These are phyloP conservation scores for Bothriochloa decipiens DNA, from an alignment of 176 grass and related monocot species.

Conservation along the genomic window DNA sequence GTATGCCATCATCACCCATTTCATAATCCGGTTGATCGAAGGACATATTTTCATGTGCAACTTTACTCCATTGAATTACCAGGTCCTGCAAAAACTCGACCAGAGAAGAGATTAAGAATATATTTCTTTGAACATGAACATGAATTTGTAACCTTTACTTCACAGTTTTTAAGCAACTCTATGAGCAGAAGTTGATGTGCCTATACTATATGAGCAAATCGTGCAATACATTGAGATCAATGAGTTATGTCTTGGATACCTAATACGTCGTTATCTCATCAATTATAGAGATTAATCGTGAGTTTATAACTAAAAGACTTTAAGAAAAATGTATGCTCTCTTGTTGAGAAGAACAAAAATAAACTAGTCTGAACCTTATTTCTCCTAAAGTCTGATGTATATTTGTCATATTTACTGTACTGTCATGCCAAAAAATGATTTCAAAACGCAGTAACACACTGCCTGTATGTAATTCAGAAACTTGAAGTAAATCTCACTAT, in stretches of 20 bases:
- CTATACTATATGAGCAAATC: not conserved
- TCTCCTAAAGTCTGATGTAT: not conserved
- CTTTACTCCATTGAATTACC: not conserved
- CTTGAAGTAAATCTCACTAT: not conserved
- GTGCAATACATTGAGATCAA: not conserved
- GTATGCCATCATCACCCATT: not conserved
- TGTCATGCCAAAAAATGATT: not conserved
- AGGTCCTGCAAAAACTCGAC: not conserved
- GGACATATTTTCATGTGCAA: not conserved
- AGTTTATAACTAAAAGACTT: not conserved
- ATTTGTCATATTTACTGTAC: not conserved
- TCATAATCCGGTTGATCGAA: not conserved
- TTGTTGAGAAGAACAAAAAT: not conserved
- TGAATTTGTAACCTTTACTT: not conserved
- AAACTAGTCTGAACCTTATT: not conserved
- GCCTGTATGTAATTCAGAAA: not conserved
- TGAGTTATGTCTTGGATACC: not conserved
- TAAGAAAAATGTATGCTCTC: not conserved
- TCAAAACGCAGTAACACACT: not conserved
- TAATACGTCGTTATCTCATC: not conserved
- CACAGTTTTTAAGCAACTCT: not conserved
- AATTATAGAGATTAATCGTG: not conserved
- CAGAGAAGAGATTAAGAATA: not conserved
- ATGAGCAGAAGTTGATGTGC: not conserved
- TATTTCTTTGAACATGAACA: not conserved